A percentile compares a stretch with the other conserved stretches of the same genome.
Evolutionary conservation across 345 rosid species (phyloP).

Genomic region (Arabidopsis suecica): DNA sequence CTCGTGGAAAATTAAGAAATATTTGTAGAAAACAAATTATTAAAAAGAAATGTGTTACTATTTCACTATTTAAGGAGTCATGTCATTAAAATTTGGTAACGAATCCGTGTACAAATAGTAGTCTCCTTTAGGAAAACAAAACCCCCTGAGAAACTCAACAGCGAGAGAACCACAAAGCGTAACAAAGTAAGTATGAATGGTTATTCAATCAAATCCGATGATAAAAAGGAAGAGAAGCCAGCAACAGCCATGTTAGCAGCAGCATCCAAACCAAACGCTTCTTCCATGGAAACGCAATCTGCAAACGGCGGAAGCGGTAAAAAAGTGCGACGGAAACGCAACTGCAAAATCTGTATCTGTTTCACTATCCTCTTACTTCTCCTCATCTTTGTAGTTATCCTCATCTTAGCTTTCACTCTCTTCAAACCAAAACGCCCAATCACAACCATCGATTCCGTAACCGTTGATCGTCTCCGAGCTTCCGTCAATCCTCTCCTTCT

Average conservation of each 20-base stretch:
- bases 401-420: slow-evolving; percentile 68
- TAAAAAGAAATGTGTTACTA: neutral
- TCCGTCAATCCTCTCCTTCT: slow-evolving; percentile 41
- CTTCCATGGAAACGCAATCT: slow-evolving; percentile 46
- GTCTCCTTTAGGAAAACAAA: neutral
- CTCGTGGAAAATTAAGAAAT: neutral
- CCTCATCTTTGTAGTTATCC: slow-evolving; percentile 48
- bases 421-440: slow-evolving; percentile 72
- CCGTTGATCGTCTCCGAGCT: slow-evolving; percentile 46
- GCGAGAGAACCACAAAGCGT: slow-evolving; percentile 22
- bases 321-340: slow-evolving; percentile 37
- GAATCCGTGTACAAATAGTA: slow-evolving; percentile 20
- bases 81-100: neutral
- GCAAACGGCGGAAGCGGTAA: neutral
- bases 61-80: neutral
- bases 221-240: slow-evolving; percentile 33
- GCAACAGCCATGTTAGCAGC: slow-evolving; percentile 25
- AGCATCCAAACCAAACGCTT: slow-evolving; percentile 26
- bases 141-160: neutral
- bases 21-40: neutral
- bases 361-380: slow-evolving; percentile 30
- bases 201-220: neutral
- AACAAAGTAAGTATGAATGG: slow-evolving; percentile 4
- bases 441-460: slow-evolving; percentile 53
- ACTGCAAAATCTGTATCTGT: slow-evolving; percentile 54